Conservation (phyloP, 2,329 filamentous ascomycete species). For the Fusarium torreyae region DNA sequence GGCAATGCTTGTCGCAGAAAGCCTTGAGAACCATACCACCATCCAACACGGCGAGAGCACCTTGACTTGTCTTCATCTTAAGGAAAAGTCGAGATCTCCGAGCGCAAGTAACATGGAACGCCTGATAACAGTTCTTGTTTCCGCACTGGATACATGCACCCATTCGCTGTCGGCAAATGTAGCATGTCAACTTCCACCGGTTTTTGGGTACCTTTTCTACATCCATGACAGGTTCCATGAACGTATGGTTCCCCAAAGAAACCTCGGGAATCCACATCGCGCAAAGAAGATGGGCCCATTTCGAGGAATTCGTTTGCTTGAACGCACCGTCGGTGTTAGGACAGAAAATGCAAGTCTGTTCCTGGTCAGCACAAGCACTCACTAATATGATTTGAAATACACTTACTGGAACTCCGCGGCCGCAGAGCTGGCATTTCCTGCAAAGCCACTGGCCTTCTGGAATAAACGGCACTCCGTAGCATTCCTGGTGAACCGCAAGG, state of each 20-base stretch:
- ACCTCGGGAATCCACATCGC: slow-evolving; percentile 99
- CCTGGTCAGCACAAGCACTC: slow-evolving; percentile 34
- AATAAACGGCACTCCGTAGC: slow-evolving; percentile 98
- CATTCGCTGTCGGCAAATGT: slow-evolving; percentile 98
- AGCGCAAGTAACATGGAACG: slow-evolving; percentile 97
- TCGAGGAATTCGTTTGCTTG: slow-evolving; percentile 96
- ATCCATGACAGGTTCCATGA: slow-evolving; percentile 98
- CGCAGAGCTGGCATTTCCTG: slow-evolving; percentile 95
- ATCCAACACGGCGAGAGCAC: slow-evolving; percentile 80
- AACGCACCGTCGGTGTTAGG: slow-evolving; percentile 98
- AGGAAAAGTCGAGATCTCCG: slow-evolving; percentile 88
- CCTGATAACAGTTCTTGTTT: slow-evolving; percentile 96
- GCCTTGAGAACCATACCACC: slow-evolving; percentile 90
- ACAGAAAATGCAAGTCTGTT: slow-evolving; percentile 94
- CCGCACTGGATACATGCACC: slow-evolving; percentile 98
- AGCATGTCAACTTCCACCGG: slow-evolving; percentile 93
- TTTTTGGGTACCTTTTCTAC: slow-evolving; percentile 97
- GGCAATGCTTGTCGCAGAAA: slow-evolving; percentile 96
- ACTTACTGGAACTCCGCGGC: slow-evolving; percentile 85
- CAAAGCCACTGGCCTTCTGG: slow-evolving; percentile 99
- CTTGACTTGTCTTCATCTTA: slow-evolving; percentile 95
- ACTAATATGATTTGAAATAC: slow-evolving; percentile 28
- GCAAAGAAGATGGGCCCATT: slow-evolving; percentile 97
- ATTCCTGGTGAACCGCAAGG: slow-evolving; percentile 97
- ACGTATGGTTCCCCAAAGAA: slow-evolving; percentile 92